Evolutionary conservation across 345 rosid genomes (phyloP), one percentile per base, ranked within the genome.

Genomic region (Camelina laxa): DNA sequence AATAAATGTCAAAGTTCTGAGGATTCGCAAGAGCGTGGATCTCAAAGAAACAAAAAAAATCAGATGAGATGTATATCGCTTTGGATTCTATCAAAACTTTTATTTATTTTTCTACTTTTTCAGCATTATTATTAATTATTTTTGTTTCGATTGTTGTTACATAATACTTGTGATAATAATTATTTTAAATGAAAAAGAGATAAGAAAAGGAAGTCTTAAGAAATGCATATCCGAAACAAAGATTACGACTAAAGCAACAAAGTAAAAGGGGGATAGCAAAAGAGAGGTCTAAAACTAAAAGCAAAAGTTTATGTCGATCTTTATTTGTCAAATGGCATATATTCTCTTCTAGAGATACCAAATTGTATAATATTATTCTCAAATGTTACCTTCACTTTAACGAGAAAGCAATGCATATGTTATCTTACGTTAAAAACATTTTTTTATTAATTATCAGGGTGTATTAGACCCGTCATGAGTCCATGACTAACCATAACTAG

Each of bases 101-200:
- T 56, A 1, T 61, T 39, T 22, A 14, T 51, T 55, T 55, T 45
- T 22, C 72, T 71, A 49, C 61, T 65, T 65, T 68, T 72, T 51
- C 50, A 51, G 58, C 17, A 76, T n/a, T 7, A 24, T 70, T 54
- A n/a, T 69, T 45, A 63, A 76, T 76, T 47, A 41, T 70, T 76
- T 76, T 70, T 42, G 13, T 49, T 72, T 77, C 31, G 50, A 59
- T 65, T 72, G 73, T 65, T 71, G 67, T 77, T 70, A 64, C 75
- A 70, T 76, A 70, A 77, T 78, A 65, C 68, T 39, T 65, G 63
- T 64, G 73, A 65, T 65, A 42, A 72, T 66, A 48, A 78, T 51
- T 51, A 65, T 65, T 58, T 49, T 48, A 15, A 42, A 42, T 45
- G 45, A 19, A 70, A 75, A 57, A 22, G 16, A 56, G 60, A 41